These are phyloP conservation scores for Trypanosoma lewisi DNA, from an alignment of 208 protist genomes.

Conservation along the genomic window DNA sequence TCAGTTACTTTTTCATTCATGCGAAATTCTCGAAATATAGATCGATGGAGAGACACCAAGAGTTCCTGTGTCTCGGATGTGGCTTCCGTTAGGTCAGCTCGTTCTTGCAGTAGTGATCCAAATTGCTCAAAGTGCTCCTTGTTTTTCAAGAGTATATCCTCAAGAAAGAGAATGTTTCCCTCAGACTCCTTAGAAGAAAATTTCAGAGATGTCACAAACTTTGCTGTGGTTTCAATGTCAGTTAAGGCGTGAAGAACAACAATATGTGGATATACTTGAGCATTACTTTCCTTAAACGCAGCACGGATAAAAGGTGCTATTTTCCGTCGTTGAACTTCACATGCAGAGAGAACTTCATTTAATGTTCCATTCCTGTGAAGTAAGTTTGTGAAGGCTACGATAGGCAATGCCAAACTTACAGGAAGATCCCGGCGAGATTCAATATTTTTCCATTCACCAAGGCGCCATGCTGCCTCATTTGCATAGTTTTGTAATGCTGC, in stretches of 20 bases:
- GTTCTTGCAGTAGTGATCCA: slow-evolving; percentile 30
- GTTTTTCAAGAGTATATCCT: background rate
- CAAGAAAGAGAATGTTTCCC: background rate
- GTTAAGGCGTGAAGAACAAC: slow-evolving; percentile 74
- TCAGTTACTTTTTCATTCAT: slow-evolving; percentile 54
- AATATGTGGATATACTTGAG: slow-evolving; percentile 63
- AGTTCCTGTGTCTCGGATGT: slow-evolving; percentile 76
- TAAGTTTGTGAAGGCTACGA: slow-evolving; percentile 25
- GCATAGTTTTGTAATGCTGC: slow-evolving; percentile 69
- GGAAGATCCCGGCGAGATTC: slow-evolving; percentile 29
- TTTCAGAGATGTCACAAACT: slow-evolving; percentile 20
- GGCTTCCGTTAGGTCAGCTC: slow-evolving; percentile 44
- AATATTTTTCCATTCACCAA: slow-evolving; percentile 78
- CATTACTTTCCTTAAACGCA: slow-evolving; percentile 67
- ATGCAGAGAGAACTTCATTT: slow-evolving; percentile 18
- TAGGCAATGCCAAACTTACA: slow-evolving; percentile 42
- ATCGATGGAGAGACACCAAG: slow-evolving; percentile 77
- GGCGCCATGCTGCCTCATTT: slow-evolving; percentile 84
- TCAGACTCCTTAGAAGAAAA: background rate
- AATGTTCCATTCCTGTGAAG: slow-evolving; percentile 14
- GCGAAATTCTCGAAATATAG: slow-evolving; percentile 64
- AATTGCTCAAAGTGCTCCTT: slow-evolving; percentile 13
- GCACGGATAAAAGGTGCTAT: slow-evolving; percentile 49
- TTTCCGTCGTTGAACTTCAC: slow-evolving; percentile 38
- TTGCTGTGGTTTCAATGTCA: slow-evolving; percentile 70